Evolutionary conservation across 495 filamentous ascomycete genomes (phyloP), one percentile per base, ranked within the genome.

Genomic region (Penicillium riverlandense): DNA sequence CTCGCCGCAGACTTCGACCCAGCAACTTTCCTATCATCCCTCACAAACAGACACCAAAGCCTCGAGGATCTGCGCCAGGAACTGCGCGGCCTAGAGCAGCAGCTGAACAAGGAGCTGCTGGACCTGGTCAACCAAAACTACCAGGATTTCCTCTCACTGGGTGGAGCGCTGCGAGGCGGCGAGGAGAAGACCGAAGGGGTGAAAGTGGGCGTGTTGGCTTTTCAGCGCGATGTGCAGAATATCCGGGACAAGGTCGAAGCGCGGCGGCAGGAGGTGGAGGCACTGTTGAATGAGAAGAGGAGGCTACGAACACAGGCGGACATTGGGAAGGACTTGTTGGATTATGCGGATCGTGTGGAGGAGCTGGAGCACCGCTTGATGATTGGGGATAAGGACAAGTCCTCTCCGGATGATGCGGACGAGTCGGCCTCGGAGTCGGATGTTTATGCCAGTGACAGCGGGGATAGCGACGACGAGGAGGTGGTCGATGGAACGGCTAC

Each of bases 61-160:
- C 86, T 99, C 38, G 91, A 95, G 61, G 94, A 99, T 62, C 73
- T 99, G 12, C 86, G 90, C 11, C 62, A 81, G 27, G 94, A 99
- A 52, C 73, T 99, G 4, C 81, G 89, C 11, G 73, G 84, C 36
- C 76, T 92, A 16, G 82, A 79, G 44, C 77, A 84, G 49, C 71
- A 80, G 12, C 77, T 97, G 38, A 82, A 78, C 48, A 81, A 82
- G 43, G 91, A 99, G 61, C 70, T 99, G 8, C 72, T 97, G 5
- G 90, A 96, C 60, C 77, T 97, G 1, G 90, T 99, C 48, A 97
- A 97, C 58, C 74, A 84, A 29, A 90, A 97, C 62, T 96, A 96
- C 60, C 80, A 84, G 34, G 87, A 91, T 51, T 97, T 97, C 52
- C 60, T 99, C 2, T 80, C 79, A 6, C 65, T 99, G 0, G 92